These are phyloP conservation scores for Myochromella boudieri DNA, from an alignment of 768 basidiomycete species.

Conservation along the genomic window DNA sequence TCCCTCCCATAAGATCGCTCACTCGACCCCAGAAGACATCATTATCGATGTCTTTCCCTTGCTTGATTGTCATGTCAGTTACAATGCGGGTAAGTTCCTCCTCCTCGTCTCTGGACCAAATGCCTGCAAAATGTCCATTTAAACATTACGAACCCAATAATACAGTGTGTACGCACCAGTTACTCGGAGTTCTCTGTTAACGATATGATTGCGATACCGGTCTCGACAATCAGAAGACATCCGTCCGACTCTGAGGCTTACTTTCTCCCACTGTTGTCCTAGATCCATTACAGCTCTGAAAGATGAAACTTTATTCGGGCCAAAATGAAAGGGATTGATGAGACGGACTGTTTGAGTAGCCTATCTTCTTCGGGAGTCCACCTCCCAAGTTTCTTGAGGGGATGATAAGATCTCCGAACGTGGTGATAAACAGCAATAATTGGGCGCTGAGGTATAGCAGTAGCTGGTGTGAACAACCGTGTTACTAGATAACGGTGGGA, in stretches of 20 bases:
- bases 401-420: conserved; percentile 69
- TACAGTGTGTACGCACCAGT: conserved; percentile 40
- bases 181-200: conserved; percentile 61
- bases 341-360: conserved; percentile 60
- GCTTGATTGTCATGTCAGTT: conserved; percentile 67
- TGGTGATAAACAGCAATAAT: conserved; percentile 86
- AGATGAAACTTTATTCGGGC: conserved; percentile 2
- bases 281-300: conserved; percentile 64
- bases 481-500: not conserved
- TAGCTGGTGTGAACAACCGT: conserved; percentile 41
- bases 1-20: conserved; percentile 74
- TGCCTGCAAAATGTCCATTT: conserved; percentile 34
- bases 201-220: conserved; percentile 81
- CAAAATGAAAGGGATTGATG: not conserved
- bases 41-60: conserved; percentile 72
- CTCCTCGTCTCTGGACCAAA: conserved; percentile 82
- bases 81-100: conserved; percentile 73
- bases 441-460: conserved; percentile 71
- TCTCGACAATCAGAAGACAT: conserved; percentile 83
- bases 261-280: conserved; percentile 82
- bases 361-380: conserved; percentile 72
- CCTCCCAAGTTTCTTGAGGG: conserved; percentile 64
- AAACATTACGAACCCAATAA: not conserved
- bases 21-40: conserved; percentile 86
- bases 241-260: conserved; percentile 68